Evolutionary conservation across 768 basidiomycete genomes (phyloP), one percentile per base, ranked within the genome.

Genomic region (Mycena galericulata): DNA sequence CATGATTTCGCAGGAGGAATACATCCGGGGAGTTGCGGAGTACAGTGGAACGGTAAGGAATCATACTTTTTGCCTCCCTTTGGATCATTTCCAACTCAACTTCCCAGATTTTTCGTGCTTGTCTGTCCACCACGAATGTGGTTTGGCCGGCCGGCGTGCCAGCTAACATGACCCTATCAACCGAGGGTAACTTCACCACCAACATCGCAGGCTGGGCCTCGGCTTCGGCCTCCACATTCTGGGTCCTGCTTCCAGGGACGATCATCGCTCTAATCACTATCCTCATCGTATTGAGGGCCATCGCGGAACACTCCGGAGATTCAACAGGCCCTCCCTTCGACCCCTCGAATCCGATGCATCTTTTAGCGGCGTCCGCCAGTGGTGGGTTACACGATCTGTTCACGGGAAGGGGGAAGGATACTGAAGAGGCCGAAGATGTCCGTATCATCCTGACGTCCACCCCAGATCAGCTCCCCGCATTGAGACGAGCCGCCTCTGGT

Each of bases 1-100:
- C n/a, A 27, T n/a, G 12, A 14, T 40, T n/a, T 27, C 11, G 14
- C 29, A 62, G 62, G 29, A 43, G 20, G 7, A 45, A 22, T 62
- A 62, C 51, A 62, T 62, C n/a, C 40, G 51, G 10, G 51, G 50
- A 8, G 62, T 62, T 18, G 51, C 62, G 17, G 62, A 62, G 40
- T 62, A 62, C 38, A 62, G 62, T 17, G 62, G 50, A 30, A 30
- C 62, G 9, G 62, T 62, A 22, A 34, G 62, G 12, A 50, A 32
- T 50, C 34, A 36, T 36, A 36, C 34, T 14, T 36, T 6, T 14
- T 6, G 34, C 34, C 34, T 36, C 34, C 34, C 34, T 36, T 36
- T 36, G 34, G 34, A 36, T 36, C 34, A 36, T 36, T 36, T 36
- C 34, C 34, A 36, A 36, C 34, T 36, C 34, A 7, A 36, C 34